phyloP scores from a whole-genome alignment of 2,329 filamentous ascomycete species.

The Davidsoniella eucalypti region DNA sequence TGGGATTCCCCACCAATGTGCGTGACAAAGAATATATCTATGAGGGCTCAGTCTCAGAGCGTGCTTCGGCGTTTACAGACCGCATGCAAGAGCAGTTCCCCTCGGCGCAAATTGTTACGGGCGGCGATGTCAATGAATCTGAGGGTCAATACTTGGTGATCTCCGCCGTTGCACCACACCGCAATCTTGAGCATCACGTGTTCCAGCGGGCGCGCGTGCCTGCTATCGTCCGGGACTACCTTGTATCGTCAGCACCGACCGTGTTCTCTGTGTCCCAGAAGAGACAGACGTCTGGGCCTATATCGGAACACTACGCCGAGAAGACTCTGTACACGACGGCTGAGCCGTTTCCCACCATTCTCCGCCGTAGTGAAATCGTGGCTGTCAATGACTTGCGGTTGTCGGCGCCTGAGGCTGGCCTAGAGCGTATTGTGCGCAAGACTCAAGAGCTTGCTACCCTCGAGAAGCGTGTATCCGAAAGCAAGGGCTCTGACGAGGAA shows the following conservation, averaged over 20 bases:
- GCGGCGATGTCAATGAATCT: constrained; percentile 54
- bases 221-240: constrained; percentile 69
- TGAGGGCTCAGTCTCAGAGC: constrained; percentile 63
- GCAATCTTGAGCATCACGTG: constrained; percentile 65
- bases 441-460: constrained; percentile 66
- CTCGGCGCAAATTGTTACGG: constrained; percentile 61
- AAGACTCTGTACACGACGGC: constrained; percentile 73
- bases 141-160: constrained; percentile 86
- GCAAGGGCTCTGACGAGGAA: constrained; percentile 41
- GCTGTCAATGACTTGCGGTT: constrained; percentile 49
- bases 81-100: constrained; percentile 86
- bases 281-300: constrained; percentile 50
- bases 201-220: constrained; percentile 79
- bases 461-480: constrained; percentile 57
- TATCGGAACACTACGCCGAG: constrained; percentile 60
- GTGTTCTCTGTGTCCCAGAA: constrained; percentile 62
- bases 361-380: constrained; percentile 74
- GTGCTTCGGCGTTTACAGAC: constrained; percentile 68
- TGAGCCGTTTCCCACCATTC: constrained; percentile 79
- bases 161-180: constrained; percentile 63
- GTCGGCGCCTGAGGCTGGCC: constrained; percentile 64
- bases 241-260: constrained; percentile 61
- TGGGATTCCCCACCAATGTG: constrained; percentile 67
- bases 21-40: constrained; percentile 89
- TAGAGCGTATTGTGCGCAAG: constrained; percentile 82